Evolutionary conservation across 1,139 yeast genomes (phyloP).

Genomic region (Debaryomycetaceae sp.): DNA sequence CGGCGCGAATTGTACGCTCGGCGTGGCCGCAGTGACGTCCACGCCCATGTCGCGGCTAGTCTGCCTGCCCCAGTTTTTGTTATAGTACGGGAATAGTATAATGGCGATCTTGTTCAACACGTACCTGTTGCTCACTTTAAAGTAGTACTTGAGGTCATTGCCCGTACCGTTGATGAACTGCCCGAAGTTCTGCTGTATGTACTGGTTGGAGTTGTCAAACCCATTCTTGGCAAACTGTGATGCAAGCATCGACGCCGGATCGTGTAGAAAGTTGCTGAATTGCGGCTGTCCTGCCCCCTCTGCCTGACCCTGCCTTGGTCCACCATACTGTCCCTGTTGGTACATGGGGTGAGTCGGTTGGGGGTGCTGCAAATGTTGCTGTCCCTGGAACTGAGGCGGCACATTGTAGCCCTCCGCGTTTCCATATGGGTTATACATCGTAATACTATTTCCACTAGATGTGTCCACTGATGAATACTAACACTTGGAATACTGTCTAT

Average conservation of each 20-base stretch:
- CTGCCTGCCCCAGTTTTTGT: slow-evolving; percentile 71
- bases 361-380: slow-evolving; percentile 28
- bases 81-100: slow-evolving; percentile 82
- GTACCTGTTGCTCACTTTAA: slow-evolving; percentile 86
- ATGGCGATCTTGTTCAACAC: slow-evolving; percentile 71
- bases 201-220: slow-evolving; percentile 65
- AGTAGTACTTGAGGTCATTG: slow-evolving; percentile 70
- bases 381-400: slow-evolving; percentile 11
- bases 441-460: neutral
- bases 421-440: slow-evolving; percentile 48
- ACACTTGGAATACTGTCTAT: too few species aligned
- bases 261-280: slow-evolving; percentile 53
- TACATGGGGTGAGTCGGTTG: slow-evolving; percentile 34
- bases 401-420: slow-evolving; percentile 18
- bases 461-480: too few species aligned
- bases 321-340: slow-evolving; percentile 18
- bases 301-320: slow-evolving; percentile 5
- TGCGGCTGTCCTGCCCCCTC: slow-evolving; percentile 5
- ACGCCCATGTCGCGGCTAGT: slow-evolving; percentile 33
- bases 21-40: slow-evolving; percentile 17
- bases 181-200: slow-evolving; percentile 68
- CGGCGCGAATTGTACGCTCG: slow-evolving; percentile 55
- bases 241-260: slow-evolving; percentile 83
- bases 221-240: slow-evolving; percentile 88
- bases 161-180: slow-evolving; percentile 47